Conservation (phyloP, 768 basidiomycete genomes). For the Kwoniella bestiolae region DNA sequence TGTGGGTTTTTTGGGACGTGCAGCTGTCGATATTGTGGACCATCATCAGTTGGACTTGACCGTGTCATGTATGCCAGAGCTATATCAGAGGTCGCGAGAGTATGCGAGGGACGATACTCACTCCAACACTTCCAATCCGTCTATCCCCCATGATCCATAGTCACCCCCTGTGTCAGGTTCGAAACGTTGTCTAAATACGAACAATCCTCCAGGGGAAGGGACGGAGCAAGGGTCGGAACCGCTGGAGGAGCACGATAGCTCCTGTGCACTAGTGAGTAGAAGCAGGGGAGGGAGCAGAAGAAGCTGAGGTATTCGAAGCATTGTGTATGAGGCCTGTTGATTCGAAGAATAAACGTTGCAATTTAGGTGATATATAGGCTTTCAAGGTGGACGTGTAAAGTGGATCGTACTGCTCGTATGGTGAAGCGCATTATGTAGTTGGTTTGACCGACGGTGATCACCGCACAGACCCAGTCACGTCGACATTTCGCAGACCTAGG, state of each 20-base stretch:
- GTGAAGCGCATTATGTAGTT: background rate
- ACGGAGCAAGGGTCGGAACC: slow-evolving; percentile 46
- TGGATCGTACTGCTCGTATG: background rate
- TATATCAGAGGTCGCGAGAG: too few relatives aligned
- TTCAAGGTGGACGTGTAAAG: background rate
- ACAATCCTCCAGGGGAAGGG: slow-evolving; percentile 46
- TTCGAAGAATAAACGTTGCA: background rate
- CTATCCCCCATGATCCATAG: slow-evolving; percentile 54
- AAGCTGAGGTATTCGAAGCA: background rate
- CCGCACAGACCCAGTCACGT: slow-evolving; percentile 1
- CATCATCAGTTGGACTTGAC: too few relatives aligned
- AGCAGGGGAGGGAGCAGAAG: background rate
- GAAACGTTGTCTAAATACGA: slow-evolving; percentile 53
- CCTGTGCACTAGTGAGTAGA: background rate
- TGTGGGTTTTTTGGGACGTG: slow-evolving; percentile 14
- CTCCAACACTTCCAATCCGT: slow-evolving; percentile 52
- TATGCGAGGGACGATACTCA: slow-evolving; percentile 21
- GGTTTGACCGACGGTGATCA: slow-evolving; percentile 4
- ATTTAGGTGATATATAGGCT: too few relatives aligned
- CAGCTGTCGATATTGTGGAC: too few relatives aligned
- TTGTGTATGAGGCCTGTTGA: background rate
- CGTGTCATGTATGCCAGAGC: too few relatives aligned
- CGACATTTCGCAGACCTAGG: too few relatives aligned
- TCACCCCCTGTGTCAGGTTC: slow-evolving; percentile 54
- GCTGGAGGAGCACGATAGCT: slow-evolving; percentile 31